Percentiles rank a stretch among this genome's conserved stretches.
These are phyloP conservation scores for Scutellaria baicalensis DNA, from an alignment of 257 asterid genomes.

Conservation along the genomic window DNA sequence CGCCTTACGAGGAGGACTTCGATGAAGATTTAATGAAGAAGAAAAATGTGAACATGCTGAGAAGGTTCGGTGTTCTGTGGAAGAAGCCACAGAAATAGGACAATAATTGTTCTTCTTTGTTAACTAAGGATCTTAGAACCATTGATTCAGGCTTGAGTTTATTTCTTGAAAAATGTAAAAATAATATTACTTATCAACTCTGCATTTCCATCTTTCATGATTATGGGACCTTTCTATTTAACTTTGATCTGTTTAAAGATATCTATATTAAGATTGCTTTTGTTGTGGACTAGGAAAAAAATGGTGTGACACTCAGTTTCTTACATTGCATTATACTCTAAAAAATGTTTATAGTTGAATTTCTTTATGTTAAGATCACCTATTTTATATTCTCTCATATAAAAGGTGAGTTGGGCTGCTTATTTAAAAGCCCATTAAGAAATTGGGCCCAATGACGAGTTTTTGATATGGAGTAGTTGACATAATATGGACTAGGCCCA, in stretches of 20 bases:
- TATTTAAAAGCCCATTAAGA: too few species aligned
- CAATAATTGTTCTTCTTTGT: not conserved
- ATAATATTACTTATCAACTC: not conserved
- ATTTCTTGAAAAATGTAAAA: not conserved
- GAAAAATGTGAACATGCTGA: conserved; percentile 75
- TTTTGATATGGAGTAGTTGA: too few species aligned
- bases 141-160: not conserved
- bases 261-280: not conserved
- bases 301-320: not conserved
- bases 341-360: too few species aligned
- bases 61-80: conserved; percentile 75
- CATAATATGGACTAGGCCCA: too few species aligned
- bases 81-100: conserved; percentile 74
- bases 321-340: too few species aligned
- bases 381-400: too few species aligned
- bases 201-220: not conserved
- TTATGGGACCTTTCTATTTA: not conserved
- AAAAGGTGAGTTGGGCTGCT: too few species aligned
- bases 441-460: too few species aligned
- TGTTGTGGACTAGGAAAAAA: not conserved
- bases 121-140: not conserved
- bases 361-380: too few species aligned
- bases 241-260: not conserved
- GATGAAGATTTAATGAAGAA: conserved; percentile 70
- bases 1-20: conserved; percentile 53